Base-by-base conservation (phyloP, 768 basidiomycete genomes). In the Tephrocybe sp. region DNA sequence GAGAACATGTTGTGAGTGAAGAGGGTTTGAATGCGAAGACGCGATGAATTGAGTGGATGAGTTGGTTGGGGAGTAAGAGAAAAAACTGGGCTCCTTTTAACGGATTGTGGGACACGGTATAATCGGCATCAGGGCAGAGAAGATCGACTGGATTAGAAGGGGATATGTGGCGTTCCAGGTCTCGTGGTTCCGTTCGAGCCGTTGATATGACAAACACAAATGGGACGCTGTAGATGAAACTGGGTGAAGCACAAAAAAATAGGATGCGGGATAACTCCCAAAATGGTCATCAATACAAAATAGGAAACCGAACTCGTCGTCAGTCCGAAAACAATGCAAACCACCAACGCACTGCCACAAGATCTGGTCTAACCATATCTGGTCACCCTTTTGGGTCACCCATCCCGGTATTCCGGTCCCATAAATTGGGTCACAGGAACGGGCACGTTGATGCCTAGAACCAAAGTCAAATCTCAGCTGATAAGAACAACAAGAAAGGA, bases 131-230 rank as follows among this genome's bases (percentile, higher is more conserved):
- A 59, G 36, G 50, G 46, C 58, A 65, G 49, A 52, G 42, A 49
- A 44, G 55, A 59, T 58, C 55, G 63, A 57, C 62, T 60, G 60
- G 58, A 54, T 41, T 51, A 53, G 49, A 58, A 61, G 49, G 57
- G 58, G 60, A 57, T 57, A 59, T 68, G 61, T 61, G 63, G 53
- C 63, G 58, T 60, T 46, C 47, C 43, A 62, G 64, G 65, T 68
- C 69, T 64, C 68, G 66, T 70, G 69, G 59, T 57, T 67, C 68
- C 66, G 66, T 62, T 60, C 59, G 47, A 65, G 60, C 64, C 65
- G 68, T 69, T 66, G 65, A 67, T 61, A 67, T 69, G 68, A 70
- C 67, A 68, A 52, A 55, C 39, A 50, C 44, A 47, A 51, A 47
- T 52, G 49, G 42, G 47, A 40, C 13, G 16, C 26, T 40, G 16